phyloP scores from a whole-genome alignment of 805 yeast genomes.

The Wickerhamomyces canadensis region DNA sequence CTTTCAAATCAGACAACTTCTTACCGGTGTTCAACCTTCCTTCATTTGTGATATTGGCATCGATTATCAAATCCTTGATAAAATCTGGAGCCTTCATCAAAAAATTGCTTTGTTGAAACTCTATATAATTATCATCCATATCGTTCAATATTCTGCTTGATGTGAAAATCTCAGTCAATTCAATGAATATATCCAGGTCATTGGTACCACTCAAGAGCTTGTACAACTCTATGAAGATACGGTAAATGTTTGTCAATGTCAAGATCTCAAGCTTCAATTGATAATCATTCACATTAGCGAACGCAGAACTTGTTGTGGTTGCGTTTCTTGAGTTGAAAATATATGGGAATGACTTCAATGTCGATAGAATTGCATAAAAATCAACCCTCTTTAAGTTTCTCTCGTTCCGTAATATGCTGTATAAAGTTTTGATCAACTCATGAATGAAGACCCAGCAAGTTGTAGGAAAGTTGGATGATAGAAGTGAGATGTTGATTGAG shows the following conservation, averaged over 20 bases:
- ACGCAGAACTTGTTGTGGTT: background rate
- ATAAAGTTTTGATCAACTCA: slow-evolving; percentile 9
- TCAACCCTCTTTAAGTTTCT: slow-evolving; percentile 12
- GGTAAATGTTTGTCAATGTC: slow-evolving; percentile 12
- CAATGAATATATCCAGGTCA: slow-evolving; percentile 9
- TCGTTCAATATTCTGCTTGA: slow-evolving; percentile 9
- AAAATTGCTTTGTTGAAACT: slow-evolving; percentile 5
- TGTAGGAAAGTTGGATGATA: slow-evolving; percentile 4
- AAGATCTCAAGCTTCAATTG: slow-evolving; percentile 9
- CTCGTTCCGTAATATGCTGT: slow-evolving; percentile 8
- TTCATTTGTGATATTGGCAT: slow-evolving; percentile 13
- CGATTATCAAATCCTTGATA: slow-evolving; percentile 10
- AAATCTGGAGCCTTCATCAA: slow-evolving; percentile 14
- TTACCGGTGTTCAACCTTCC: background rate
- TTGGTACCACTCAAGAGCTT: slow-evolving; percentile 15
- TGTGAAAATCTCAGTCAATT: slow-evolving; percentile 9
- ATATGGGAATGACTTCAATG: slow-evolving; percentile 12
- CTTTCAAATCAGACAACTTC: background rate
- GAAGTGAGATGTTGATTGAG: slow-evolving; percentile 13
- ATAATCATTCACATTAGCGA: background rate
- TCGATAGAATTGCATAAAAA: slow-evolving; percentile 13
- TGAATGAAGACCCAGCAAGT: slow-evolving; percentile 16
- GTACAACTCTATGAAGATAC: slow-evolving; percentile 5
- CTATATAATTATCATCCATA: slow-evolving; percentile 1
- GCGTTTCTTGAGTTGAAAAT: slow-evolving; percentile 12